Evolutionary conservation across 129 eudicot species (phyloP), one percentile per base, ranked within the genome.

Genomic region (Tanacetum coccineum): DNA sequence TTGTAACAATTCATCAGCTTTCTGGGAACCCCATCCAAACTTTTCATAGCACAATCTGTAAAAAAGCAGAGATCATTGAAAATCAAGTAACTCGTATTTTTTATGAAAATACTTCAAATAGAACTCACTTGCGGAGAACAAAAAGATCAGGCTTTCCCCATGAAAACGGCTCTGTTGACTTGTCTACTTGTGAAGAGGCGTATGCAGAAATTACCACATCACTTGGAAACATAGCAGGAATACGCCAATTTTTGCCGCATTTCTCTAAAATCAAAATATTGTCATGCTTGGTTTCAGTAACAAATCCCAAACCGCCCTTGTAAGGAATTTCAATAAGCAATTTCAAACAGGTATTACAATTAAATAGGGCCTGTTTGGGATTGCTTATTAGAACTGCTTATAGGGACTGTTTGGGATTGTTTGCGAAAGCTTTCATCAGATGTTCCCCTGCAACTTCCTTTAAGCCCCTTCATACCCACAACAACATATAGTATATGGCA

Each of bases 171-270:
- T 92, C 98, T 14, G 95, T 88, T 21, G 98, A 86, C 73, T 79
- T 92, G 78, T 92, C 98, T 55, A 92, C 98, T 80, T 88, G 91
- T 36, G 98, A 96, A 72, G 91, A 76, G 12, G 73, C 74, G 53
- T 92, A 92, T 40, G 91, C 98, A 6, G 96, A 81, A 55, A 92
- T 71, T 48, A 92, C 98, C 48, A 87, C 91, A 64, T 84, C 84
- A 67, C 96, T 88, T 39, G 98, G 98, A 62, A 92, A 92, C 26
- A 91, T 67, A 53, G 85, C 84, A 76, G 95, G 96, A 62, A 92
- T 80, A 64, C 88, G 98, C 98, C 98, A 92, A 74, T 92, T 92
- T 79, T 92, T 92, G 83, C 98, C 57, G 88, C 96, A 56, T 88
- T 92, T 79, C 98, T 86, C 98, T 91, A 48, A 19, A 36, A 8